Base-by-base conservation (phyloP, 2,329 filamentous ascomycete species). In the Fusarium pilosicola region DNA sequence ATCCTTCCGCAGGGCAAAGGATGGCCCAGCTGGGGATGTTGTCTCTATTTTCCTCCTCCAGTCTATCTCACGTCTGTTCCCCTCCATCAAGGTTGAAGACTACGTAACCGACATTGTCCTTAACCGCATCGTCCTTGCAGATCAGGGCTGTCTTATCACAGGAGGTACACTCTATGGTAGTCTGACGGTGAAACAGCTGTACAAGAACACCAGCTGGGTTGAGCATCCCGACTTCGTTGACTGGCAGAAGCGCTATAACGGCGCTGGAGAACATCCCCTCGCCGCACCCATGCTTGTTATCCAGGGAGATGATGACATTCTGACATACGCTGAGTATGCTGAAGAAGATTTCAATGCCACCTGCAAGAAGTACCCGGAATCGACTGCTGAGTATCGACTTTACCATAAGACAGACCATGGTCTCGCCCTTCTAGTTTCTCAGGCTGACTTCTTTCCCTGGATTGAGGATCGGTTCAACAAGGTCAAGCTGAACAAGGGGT, bases 231-330 rank as follows among this genome's bases (percentile, higher is more conserved):
- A 44, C 6, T 65, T 70, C 4, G 39, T 61, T 3, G 66, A 65
- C 28, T 70, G 66, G 66, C 66, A 66, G 36, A 70, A 70, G 34
- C 60, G 68, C 3, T 70, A 57, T n/a, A 70, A 70, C 18, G 68
- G 68, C 1, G 55, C 41, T 6, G 68, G 68, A 1, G 24, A 55
- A 20, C 61, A 70, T 8, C 52, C 52, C 6, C 42, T 70, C 6
- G 68, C 68, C 6, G 66, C 68, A 13, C 68, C 68, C 0, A 70
- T 70, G 68, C 68, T 70, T 6, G 54, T 70, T 3, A 13, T 70
- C 2, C 68, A 70, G 18, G 68, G 68, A 1, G 68, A 55, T 3
- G 54, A 18, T 24, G 68, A 70, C 32, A 70, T 59, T 5, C 17
- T 70, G 5, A 65, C 66, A 1, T 70, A 70, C 4, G 11, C 68